Percentiles rank a stretch among this genome's conserved stretches.
Conservation (phyloP, 2,329 filamentous ascomycete genomes). For the Fusarium sulawesiense region DNA sequence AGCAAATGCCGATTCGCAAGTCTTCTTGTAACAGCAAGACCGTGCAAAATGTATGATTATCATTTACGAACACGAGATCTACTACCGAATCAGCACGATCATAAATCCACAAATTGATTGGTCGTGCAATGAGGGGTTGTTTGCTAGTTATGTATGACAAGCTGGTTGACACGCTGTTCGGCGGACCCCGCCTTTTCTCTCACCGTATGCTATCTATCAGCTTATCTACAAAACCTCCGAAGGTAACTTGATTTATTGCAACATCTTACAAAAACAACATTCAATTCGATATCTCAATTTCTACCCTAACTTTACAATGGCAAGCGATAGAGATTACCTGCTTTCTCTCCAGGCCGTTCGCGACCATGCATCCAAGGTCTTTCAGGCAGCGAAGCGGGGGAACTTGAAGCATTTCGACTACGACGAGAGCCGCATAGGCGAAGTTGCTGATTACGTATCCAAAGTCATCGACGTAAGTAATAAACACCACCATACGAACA, state of each 20-base stretch:
- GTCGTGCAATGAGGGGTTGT: not conserved
- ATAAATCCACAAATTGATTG: not conserved
- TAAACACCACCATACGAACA: fast-evolving
- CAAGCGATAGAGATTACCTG: conserved; percentile 46
- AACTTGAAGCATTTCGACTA: conserved; percentile 57
- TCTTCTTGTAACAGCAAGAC: not conserved
- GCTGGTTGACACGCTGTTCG: conserved; percentile 1
- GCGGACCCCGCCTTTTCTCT: conserved; percentile 5
- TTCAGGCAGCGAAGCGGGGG: conserved; percentile 52
- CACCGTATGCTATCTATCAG: not conserved
- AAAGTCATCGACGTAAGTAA: conserved; percentile 55
- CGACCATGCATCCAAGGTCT: conserved; percentile 50
- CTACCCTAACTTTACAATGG: conserved; percentile 4
- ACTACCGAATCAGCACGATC: not conserved
- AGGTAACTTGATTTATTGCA: not conserved
- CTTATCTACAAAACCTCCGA: not conserved
- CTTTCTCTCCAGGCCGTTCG: conserved; percentile 53
- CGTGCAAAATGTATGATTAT: not conserved
- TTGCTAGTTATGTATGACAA: conserved; percentile 4
- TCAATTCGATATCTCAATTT: not conserved
- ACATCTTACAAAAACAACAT: not conserved
- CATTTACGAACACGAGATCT: not conserved
- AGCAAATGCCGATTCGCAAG: not conserved
- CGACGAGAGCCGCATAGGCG: conserved; percentile 51
- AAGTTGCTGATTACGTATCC: conserved; percentile 57